phyloP scores from a whole-genome alignment of 805 yeast genomes.

The Saccharomycopsis babjevae region DNA sequence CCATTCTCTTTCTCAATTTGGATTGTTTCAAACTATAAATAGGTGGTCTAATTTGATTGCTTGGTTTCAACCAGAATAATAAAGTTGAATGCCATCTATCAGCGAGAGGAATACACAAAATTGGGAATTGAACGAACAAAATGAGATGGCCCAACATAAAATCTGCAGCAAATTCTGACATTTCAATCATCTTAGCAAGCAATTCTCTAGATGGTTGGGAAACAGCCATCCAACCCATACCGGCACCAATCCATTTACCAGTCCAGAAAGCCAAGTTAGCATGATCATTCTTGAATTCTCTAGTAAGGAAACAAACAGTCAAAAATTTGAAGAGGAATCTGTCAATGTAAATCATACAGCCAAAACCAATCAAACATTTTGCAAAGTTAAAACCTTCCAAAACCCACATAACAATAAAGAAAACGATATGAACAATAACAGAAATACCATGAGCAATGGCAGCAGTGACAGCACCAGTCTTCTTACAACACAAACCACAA shows the following conservation, averaged over 20 bases:
- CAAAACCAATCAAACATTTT: slow-evolving; percentile 50
- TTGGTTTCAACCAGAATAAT: slow-evolving; percentile 59
- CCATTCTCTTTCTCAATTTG: slow-evolving; percentile 32
- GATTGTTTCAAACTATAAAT: slow-evolving; percentile 32
- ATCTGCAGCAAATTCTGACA: slow-evolving; percentile 61
- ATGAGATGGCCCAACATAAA: slow-evolving; percentile 48
- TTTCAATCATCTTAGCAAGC: slow-evolving; percentile 51
- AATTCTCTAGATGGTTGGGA: slow-evolving; percentile 59
- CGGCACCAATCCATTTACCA: slow-evolving; percentile 57
- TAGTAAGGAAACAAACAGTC: slow-evolving; percentile 41
- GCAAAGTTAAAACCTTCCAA: slow-evolving; percentile 59
- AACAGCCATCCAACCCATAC: slow-evolving; percentile 49
- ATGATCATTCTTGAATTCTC: slow-evolving; percentile 51
- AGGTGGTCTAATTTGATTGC: slow-evolving; percentile 26
- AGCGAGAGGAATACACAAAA: slow-evolving; percentile 51
- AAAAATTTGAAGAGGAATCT: slow-evolving; percentile 43
- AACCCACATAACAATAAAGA: slow-evolving; percentile 56
- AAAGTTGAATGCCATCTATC: slow-evolving; percentile 59
- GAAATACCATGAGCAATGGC: slow-evolving; percentile 43
- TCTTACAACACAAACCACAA: slow-evolving; percentile 51
- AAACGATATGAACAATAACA: slow-evolving; percentile 40
- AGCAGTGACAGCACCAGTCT: slow-evolving; percentile 46
- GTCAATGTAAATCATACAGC: slow-evolving; percentile 46
- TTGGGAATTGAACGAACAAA: slow-evolving; percentile 48
- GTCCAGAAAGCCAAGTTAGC: slow-evolving; percentile 73